Evolutionary conservation across 768 basidiomycete species (phyloP), one percentile per base, ranked within the genome.

Genomic region (Lactifluus piperatus): DNA sequence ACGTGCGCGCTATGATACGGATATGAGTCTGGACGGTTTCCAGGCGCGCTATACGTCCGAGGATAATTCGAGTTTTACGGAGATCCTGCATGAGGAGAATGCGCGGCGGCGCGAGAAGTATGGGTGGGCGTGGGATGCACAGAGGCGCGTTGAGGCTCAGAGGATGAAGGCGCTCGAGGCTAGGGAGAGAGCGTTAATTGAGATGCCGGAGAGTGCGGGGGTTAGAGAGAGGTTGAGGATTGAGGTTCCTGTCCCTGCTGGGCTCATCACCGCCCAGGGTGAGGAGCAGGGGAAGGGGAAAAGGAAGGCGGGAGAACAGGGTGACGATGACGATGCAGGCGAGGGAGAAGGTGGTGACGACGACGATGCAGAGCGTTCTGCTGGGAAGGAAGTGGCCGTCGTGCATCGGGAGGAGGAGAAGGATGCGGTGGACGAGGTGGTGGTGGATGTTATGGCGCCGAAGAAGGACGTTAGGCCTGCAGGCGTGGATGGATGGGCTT

Each of bases 1-100:
- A 73, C 78, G 83, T 56, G 67, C 77, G 32, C 81, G 80, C 56
- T 84, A 81, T 65, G 79, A 90, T 65, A 74, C 75, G 3, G 69
- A 76, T 59, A 73, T 92, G 68, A 84, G 80, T 56, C 79, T 97
- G 18, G 93, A 97, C 70, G 75, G 75, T 16, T 99, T 97, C 70
- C 97, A 98, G 70, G 82, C 91, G 0, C 81, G 80, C 44, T 97
- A 91, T 70, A 98, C 97, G 1, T 97, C 94, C 0, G 94, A 97
- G 69, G 97, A 99, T 72, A 99, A 99, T 71, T 84, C 94, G 5
- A 97, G 94, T 60, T 98, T 99, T 70, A 91, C 93, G 9, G 79
- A 91, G 62, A 94, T 98, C 59, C 73, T 99, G 55, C 84, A 93
- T 58, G 84, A 87, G 55, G 95, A 97, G 76, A 98, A 99, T 69